Evolutionary conservation across 805 yeast species (phyloP), one percentile per base, ranked within the genome.

Genomic region (Lachancea lanzarotensis): DNA sequence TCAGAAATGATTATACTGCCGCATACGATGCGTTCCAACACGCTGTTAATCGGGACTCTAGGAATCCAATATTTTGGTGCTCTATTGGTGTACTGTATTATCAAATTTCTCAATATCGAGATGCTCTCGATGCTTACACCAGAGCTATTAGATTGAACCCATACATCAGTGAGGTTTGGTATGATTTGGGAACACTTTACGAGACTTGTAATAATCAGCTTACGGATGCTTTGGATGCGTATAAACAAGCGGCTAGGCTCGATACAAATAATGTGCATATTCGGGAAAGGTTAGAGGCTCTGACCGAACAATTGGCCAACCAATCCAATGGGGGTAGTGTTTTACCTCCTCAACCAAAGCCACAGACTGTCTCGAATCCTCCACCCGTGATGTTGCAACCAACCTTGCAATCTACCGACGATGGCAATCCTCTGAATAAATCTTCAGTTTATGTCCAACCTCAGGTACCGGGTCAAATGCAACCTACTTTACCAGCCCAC

Each of bases 1-100:
- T 95, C 33, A 79, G 91, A 58, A 89, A 86, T 52, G 96, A 91
- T 65, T 93, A 89, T 70, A 84, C 93, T 48, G 89, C 93, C 40
- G 98, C 98, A 1, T 93, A 91, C 67, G 98, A 93, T 62, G 95
- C 97, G 0, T 93, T 91, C 77, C 98, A 93, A 70, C 97, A 90
- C 64, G 98, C 98, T 11, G 98, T 93, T 47, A 93, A 93, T 65
- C 78, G 96, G 51, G 98, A 93, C 66, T 84, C 95, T 32, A 78
- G 97, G 63, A 93, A 93, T 65, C 98, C 98, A 46, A 93, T 97
- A 1, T 93, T 93, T 72, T 93, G 98, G 98, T 85, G 95, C 56
- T 82, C 90, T 29, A 84, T 85, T 58, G 98, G 98, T 63, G 98
- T 93, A 13, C 74, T 93, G 47, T 93, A 93, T 69, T 93, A 91